Evolutionary conservation across 495 filamentous ascomycete species (phyloP), one percentile per base, ranked within the genome.

Genomic region (Penicillium maclennaniae): DNA sequence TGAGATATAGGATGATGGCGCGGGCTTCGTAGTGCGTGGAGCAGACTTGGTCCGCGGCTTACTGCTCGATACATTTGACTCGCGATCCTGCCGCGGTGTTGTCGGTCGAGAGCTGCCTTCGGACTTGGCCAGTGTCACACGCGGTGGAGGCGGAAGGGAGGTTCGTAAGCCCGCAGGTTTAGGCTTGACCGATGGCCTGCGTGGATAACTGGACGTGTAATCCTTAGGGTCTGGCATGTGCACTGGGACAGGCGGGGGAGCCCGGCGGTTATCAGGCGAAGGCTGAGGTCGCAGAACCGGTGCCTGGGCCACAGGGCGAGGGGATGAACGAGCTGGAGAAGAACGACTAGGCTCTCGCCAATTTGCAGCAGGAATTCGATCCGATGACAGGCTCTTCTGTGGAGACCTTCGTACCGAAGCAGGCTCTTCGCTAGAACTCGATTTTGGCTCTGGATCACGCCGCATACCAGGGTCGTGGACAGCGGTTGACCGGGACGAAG

Each of bases 161-260:
- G 74, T 58, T 31, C 68, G 59, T 39, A 75, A 47, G 0, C 55
- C 61, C 15, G 60, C 65, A 20, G 72, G 70, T 40, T 74, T 68
- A 20, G 68, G 69, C 56, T 74, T 69, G 48, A 73, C 41, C 53
- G 69, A 62, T 49, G 72, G 68, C 56, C 68, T 71, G 15, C 54
- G 57, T 19, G 64, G 45, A 31, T 63, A 51, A 20, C 62, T 43
- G 4, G 49, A 56, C 16, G 58, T 43, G 37, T 53, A 64, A 36
- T 62, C 65, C 26, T 49, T 54, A 19, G 67, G 53, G 28, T 65
- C 48, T 40, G 65, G 51, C 54, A 58, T 59, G n/a, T 57, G 17
- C n/a, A 58, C 44, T 7, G 51, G 16, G 9, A 42, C 52, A 19
- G 47, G 43, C 8, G 58, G 53, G 47, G 39, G 47, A 38, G 47